Conservation (phyloP, 805 yeast genomes). For the Candida coquimbonensis region DNA sequence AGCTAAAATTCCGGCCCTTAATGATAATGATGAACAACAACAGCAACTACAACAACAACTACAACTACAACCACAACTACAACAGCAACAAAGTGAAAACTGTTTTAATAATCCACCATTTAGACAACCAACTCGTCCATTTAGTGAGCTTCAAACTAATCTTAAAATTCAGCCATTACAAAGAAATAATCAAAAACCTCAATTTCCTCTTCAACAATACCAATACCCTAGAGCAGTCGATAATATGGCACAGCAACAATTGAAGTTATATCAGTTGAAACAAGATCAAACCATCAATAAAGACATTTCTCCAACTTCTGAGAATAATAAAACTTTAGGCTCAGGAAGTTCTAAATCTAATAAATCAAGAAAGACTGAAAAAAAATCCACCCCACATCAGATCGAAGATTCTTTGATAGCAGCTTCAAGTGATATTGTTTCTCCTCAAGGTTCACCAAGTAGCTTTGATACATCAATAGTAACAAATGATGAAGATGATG, state of each 20-base stretch:
- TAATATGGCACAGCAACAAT: neutral
- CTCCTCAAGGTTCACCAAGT: neutral
- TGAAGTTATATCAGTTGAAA: constrained; percentile 6
- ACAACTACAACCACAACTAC: neutral
- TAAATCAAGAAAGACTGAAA: constrained; percentile 6
- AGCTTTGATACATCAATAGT: neutral
- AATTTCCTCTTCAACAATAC: neutral
- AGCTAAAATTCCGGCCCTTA: neutral
- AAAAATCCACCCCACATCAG: constrained; percentile 2
- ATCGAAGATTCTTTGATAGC: neutral
- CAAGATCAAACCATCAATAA: constrained; percentile 5
- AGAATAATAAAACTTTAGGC: constrained; percentile 8
- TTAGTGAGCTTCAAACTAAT: constrained; percentile 4
- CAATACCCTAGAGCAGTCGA: constrained; percentile 10
- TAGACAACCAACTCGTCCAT: constrained; percentile 10
- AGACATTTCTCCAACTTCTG: constrained; percentile 8
- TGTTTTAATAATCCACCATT: neutral
- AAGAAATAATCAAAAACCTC: neutral
- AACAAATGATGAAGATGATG: neutral
- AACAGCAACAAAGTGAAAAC: no score
- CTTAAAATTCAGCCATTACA: neutral
- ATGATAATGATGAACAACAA: no score
- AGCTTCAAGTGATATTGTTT: neutral
- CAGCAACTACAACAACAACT: constrained; percentile 2
- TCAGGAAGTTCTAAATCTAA: constrained; percentile 3